Evolutionary conservation across 2,329 filamentous ascomycete genomes (phyloP).

Genomic region (Neonectria coccinea): DNA sequence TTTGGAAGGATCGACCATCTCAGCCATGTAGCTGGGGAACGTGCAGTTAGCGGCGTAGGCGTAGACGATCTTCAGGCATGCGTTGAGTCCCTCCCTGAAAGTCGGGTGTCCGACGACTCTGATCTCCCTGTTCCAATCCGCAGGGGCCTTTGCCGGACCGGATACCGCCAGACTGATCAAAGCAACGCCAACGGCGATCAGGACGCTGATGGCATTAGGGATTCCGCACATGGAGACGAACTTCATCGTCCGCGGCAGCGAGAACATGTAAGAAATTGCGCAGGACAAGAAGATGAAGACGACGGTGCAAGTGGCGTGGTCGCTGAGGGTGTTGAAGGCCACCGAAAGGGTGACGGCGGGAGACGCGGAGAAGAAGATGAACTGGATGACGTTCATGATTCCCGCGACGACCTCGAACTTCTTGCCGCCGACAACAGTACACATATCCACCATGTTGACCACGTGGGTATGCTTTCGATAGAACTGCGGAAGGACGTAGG

Average conservation of each 20-base stretch:
- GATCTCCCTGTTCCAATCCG: constrained; percentile 33
- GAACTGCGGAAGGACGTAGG: constrained; percentile 68
- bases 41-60: constrained; percentile 41
- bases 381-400: constrained; percentile 76
- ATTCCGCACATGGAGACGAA: constrained; percentile 35
- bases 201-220: constrained; percentile 37
- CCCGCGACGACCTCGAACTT: constrained; percentile 48
- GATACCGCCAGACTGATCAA: constrained; percentile 39
- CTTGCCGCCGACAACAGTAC: constrained; percentile 61
- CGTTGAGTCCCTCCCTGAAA: constrained; percentile 32
- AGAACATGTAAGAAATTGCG: constrained; percentile 68
- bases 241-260: constrained; percentile 72
- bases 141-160: constrained; percentile 25
- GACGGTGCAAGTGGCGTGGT: constrained; percentile 70
- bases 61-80: constrained; percentile 34
- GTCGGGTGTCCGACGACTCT: constrained; percentile 20
- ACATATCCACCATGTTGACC: constrained; percentile 75
- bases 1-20: constrained; percentile 37
- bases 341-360: constrained; percentile 73
- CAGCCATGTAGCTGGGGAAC: constrained; percentile 40
- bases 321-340: constrained; percentile 74
- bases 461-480: constrained; percentile 75
- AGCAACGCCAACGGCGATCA: constrained; percentile 37
- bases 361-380: constrained; percentile 73
- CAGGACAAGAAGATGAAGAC: constrained; percentile 71